Percentiles rank a stretch among this genome's conserved stretches.
Conservation (phyloP, 768 basidiomycete genomes). For the Boletus pseudopeckii region DNA sequence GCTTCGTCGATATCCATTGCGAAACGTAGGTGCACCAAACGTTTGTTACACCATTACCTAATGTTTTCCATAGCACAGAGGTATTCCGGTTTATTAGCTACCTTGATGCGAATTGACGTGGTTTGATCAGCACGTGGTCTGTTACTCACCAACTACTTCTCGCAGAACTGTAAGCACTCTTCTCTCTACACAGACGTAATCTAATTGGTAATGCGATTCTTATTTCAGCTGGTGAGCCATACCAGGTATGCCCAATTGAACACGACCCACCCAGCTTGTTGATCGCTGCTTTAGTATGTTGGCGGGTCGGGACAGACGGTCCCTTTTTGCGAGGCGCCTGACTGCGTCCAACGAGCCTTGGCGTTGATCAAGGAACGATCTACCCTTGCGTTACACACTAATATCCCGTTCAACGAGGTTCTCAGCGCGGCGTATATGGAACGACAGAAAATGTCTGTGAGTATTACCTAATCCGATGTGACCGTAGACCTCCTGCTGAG, state of each 20-base stretch:
- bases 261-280: neutral
- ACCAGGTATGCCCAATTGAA: conserved; percentile 48
- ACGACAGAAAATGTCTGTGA: conserved; percentile 77
- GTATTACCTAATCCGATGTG: conserved; percentile 16
- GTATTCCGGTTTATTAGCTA: conserved; percentile 34
- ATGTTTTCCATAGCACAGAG: conserved; percentile 56
- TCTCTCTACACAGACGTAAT: neutral
- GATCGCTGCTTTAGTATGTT: conserved; percentile 54
- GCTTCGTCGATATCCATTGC: conserved; percentile 72
- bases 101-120: conserved; percentile 3
- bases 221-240: conserved; percentile 71
- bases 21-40: conserved; percentile 42
- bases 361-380: conserved; percentile 57
- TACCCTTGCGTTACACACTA: conserved; percentile 38
- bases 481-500: conserved; percentile 2
- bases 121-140: conserved; percentile 55
- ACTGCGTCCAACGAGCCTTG: conserved; percentile 56
- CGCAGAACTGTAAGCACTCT: conserved; percentile 66
- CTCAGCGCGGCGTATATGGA: conserved; percentile 85
- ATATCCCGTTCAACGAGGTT: conserved; percentile 67
- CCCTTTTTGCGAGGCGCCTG: conserved; percentile 56
- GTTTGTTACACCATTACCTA: conserved; percentile 5
- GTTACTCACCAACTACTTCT: conserved; percentile 78
- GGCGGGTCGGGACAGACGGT: conserved; percentile 73
- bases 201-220: neutral